Base-by-base conservation (phyloP, 2,329 filamentous ascomycete genomes). In the Alternaria rosae region DNA sequence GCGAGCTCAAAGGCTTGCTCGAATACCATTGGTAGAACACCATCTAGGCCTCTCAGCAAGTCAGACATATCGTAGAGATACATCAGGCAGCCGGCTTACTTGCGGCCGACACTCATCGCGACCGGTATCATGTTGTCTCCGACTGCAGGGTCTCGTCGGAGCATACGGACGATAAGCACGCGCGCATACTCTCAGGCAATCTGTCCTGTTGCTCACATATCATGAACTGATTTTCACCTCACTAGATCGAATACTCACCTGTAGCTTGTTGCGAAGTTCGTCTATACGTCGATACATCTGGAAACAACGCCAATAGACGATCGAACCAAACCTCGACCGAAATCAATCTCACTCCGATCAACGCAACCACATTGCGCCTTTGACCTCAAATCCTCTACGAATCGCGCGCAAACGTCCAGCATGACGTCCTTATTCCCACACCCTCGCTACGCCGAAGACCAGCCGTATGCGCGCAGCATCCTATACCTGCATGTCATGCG, bases 391-490 rank as follows among this genome's bases (percentile, higher is more conserved):
- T 15, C 25, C 25, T n/a, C 7, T 17, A 10, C 15, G 15, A 20
- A 23, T 11, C 41, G 25, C 20, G 30, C 8, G 51, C 35, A 23
- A 57, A 38, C 38, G 23, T 25, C 5, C 47, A 57, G 58, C 23
- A 88, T 89, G 86, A 87, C 85, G 5, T 84, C 84, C 59, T 83
- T 85, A 73, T 82, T 80, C 74, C 86, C 86, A 6, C 86, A 87
- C 70, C 59, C 86, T 5, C 64, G 81, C 53, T 88, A 88, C 74
- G 87, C 87, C 28, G 88, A 91, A 79, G 88, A 91, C 73, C 89
- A 91, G 67, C 84, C 84, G 30, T 79, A 84, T 61, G 71, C 83
- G 8, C 80, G 79, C 62, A 80, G 83, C 5, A 87, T 91, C 68
- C 86, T 91, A 62, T 83, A 83, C 59, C 80, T 83, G 0, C 88